Conservation (phyloP, 371 early-diverging fungal genomes). For the Apophysomyces trapeziformis region DNA sequence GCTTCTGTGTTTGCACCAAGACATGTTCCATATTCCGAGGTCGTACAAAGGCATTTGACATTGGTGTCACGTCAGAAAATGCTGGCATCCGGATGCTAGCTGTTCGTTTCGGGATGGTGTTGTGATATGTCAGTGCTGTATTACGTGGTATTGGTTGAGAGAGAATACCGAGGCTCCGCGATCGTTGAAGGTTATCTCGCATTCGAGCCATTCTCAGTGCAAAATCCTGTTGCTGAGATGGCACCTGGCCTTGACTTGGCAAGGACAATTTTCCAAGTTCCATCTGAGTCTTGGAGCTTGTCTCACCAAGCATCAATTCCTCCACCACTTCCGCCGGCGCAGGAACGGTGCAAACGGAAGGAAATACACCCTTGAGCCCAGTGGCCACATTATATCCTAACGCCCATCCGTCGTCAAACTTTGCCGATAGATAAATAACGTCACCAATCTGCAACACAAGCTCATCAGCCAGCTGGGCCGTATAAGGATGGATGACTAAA, state of each 20-base stretch:
- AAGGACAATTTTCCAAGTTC: constrained; percentile 25
- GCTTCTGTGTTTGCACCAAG: constrained; percentile 3
- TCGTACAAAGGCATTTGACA: constrained; percentile 22
- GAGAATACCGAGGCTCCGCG: constrained; percentile 28
- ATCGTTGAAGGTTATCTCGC: constrained; percentile 32
- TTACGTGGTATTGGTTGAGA: constrained; percentile 7
- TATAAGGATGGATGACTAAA: constrained; percentile 62
- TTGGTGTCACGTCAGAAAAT: constrained; percentile 23
- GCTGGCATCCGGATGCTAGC: constrained; percentile 41
- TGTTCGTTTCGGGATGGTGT: constrained; percentile 49
- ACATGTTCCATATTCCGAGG: constrained; percentile 14
- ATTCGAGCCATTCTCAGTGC: constrained; percentile 22
- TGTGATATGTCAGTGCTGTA: constrained; percentile 31
- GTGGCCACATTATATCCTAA: constrained; percentile 72
- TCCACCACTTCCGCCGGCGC: constrained; percentile 43
- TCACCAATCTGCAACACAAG: constrained; percentile 69
- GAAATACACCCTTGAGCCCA: constrained; percentile 73
- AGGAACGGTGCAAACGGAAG: constrained; percentile 63
- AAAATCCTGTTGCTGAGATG: constrained; percentile 4
- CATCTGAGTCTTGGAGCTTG: constrained; percentile 32
- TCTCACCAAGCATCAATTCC: constrained; percentile 26
- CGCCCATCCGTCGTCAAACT: constrained; percentile 78
- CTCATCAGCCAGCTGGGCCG: constrained; percentile 71
- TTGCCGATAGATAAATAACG: constrained; percentile 61
- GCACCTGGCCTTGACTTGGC: background rate